Evolutionary conservation across 768 basidiomycete genomes (phyloP).

Genomic region (Phaeotremella skinneri): DNA sequence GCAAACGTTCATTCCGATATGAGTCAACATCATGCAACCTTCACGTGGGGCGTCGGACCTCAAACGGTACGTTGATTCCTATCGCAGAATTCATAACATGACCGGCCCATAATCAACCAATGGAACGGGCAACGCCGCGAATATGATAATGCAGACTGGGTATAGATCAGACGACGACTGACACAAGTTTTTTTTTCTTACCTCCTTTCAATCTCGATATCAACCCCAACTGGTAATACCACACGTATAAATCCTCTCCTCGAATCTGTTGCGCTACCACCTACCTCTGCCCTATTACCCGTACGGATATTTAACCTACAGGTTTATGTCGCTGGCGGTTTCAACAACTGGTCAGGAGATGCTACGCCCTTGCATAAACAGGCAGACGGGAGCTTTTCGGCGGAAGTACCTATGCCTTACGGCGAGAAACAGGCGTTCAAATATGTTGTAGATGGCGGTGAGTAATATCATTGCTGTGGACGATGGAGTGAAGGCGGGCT

Average conservation of each 20-base stretch:
- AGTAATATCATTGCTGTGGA: no score
- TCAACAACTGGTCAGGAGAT: slow-evolving; percentile 49
- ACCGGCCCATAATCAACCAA: no score
- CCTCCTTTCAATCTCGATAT: no score
- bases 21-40: slow-evolving; percentile 28
- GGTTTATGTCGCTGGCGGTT: slow-evolving; percentile 48
- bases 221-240: no score
- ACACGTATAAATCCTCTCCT: no score
- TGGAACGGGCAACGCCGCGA: no score
- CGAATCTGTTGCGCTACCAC: not conserved
- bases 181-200: no score
- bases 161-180: no score
- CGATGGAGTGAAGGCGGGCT: no score
- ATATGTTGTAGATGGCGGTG: slow-evolving; percentile 51
- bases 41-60: slow-evolving; percentile 46
- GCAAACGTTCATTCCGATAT: no score
- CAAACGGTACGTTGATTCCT: slow-evolving; percentile 27
- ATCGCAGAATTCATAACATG: not conserved
- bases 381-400: slow-evolving; percentile 40
- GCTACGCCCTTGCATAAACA: slow-evolving; percentile 42
- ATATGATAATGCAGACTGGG: no score
- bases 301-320: slow-evolving; percentile 7
- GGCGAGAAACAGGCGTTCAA: slow-evolving; percentile 51
- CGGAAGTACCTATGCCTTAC: slow-evolving; percentile 41
- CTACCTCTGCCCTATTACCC: slow-evolving; percentile 17